Evolutionary conservation across 306 rosid species (phyloP).

Genomic region (Senna siamea): DNA sequence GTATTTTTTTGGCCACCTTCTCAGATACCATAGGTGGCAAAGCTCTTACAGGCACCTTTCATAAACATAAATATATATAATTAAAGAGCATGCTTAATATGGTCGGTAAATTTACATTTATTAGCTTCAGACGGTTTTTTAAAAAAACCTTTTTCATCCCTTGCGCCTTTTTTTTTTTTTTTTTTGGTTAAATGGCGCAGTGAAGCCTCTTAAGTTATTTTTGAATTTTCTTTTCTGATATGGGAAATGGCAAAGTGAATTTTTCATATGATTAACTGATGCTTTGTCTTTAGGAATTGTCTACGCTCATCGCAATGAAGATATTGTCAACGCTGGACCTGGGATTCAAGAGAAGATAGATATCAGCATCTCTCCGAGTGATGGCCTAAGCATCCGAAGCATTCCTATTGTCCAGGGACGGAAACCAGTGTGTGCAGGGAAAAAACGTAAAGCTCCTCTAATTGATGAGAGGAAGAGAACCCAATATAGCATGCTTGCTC

Average conservation of each 20-base stretch:
- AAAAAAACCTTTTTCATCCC: background rate
- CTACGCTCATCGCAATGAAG: conserved; percentile 88
- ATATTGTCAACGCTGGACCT: conserved; percentile 65
- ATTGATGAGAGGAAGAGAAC: conserved; percentile 58
- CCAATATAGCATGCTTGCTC: conserved; percentile 67
- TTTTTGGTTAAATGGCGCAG: conserved; percentile 10
- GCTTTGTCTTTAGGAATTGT: conserved; percentile 59
- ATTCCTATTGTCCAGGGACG: conserved; percentile 38
- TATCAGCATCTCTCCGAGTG: conserved; percentile 32
- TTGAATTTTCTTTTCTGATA: background rate
- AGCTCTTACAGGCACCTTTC: background rate
- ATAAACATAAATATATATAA: conserved; percentile 4
- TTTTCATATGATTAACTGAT: background rate
- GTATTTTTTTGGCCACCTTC: conserved; percentile 11
- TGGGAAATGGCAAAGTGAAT: conserved; percentile 11
- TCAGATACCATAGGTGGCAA: background rate
- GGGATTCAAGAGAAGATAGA: conserved; percentile 46
- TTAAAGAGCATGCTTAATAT: conserved; percentile 5
- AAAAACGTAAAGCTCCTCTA: conserved; percentile 42
- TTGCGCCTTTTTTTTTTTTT: background rate
- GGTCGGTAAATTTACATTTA: conserved; percentile 14
- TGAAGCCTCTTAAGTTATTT: background rate
- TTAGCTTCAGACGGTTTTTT: conserved; percentile 6
- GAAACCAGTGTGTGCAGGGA: conserved; percentile 37
- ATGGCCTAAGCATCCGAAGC: conserved; percentile 39